A percentile compares a stretch with the other conserved stretches of the same genome.
Evolutionary conservation across 2,329 filamentous ascomycete species (phyloP).

Genomic region (Dactylellina drechsleri): DNA sequence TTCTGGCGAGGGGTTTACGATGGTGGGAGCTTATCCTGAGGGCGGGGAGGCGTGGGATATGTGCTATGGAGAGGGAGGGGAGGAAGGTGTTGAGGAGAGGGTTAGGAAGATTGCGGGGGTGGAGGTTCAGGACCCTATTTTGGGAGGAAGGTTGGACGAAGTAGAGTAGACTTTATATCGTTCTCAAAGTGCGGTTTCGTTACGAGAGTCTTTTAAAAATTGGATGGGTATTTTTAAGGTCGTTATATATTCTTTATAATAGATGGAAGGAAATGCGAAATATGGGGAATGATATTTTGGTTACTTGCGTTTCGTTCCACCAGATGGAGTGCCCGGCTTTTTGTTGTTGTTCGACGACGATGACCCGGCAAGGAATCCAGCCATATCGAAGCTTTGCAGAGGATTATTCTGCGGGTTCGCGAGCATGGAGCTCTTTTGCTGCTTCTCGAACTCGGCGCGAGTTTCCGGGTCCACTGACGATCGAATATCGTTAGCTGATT

Average conservation of each 20-base stretch:
- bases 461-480: slow-evolving; percentile 94
- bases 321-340: slow-evolving; percentile 11
- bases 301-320: slow-evolving; percentile 42
- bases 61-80: slow-evolving; percentile 64
- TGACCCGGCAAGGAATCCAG: slow-evolving; percentile 71
- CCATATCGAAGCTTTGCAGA: slow-evolving; percentile 71
- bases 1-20: slow-evolving; percentile 64
- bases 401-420: slow-evolving; percentile 62
- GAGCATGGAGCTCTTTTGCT: slow-evolving; percentile 75
- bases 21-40: slow-evolving; percentile 70
- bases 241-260: neutral
- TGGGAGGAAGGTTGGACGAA: slow-evolving; percentile 62
- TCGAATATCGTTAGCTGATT: slow-evolving; percentile 46
- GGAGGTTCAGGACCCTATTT: slow-evolving; percentile 65
- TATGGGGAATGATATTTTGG: neutral
- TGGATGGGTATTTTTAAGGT: neutral
- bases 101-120: slow-evolving; percentile 63
- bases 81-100: slow-evolving; percentile 62
- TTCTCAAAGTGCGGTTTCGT: neutral
- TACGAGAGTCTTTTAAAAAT: neutral
- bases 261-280: neutral
- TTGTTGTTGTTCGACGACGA: slow-evolving; percentile 31
- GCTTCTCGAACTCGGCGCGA: slow-evolving; percentile 89
- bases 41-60: slow-evolving; percentile 67
- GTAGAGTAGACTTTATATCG: slow-evolving; percentile 59